phyloP scores from a whole-genome alignment of 2,329 filamentous ascomycete genomes.

The Aspergillus proliferans region DNA sequence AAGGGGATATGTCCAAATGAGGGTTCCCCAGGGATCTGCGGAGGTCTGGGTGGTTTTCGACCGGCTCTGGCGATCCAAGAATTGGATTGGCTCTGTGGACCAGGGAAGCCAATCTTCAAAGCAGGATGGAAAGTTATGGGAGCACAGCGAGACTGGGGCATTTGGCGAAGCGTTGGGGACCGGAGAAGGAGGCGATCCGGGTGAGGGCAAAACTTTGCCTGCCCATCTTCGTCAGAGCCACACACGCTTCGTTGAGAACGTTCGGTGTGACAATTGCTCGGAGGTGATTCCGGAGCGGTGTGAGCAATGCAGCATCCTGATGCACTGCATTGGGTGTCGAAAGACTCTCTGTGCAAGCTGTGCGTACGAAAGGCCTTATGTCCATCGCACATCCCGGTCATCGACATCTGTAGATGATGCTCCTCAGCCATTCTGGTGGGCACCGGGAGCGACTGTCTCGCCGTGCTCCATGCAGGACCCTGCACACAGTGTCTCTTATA shows the following conservation, averaged over 20 bases:
- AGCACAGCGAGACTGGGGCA: slow-evolving; percentile 48
- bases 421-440: slow-evolving; percentile 50
- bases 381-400: slow-evolving; percentile 16
- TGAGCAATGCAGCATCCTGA: slow-evolving; percentile 55
- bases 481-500: slow-evolving; percentile 24
- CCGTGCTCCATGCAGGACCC: slow-evolving; percentile 55
- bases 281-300: slow-evolving; percentile 51
- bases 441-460: slow-evolving; percentile 48
- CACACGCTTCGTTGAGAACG: slow-evolving; percentile 46
- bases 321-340: slow-evolving; percentile 57
- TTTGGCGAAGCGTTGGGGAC: slow-evolving; percentile 52
- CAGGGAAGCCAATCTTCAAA: slow-evolving; percentile 22
- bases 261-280: slow-evolving; percentile 50
- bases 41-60: slow-evolving; percentile 60
- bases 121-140: slow-evolving; percentile 50
- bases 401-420: slow-evolving; percentile 6
- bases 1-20: slow-evolving; percentile 52
- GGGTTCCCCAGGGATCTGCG: slow-evolving; percentile 48
- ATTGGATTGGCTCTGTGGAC: slow-evolving; percentile 48
- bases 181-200: slow-evolving; percentile 35
- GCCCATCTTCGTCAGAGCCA: slow-evolving; percentile 51
- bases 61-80: slow-evolving; percentile 53
- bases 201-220: slow-evolving; percentile 50
- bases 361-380: slow-evolving; percentile 51
- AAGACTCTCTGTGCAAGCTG: slow-evolving; percentile 57